Percentiles rank a stretch among this genome's conserved stretches.
These are phyloP conservation scores for Pelargonium australe DNA, from an alignment of 441 rosid genomes.

Conservation along the genomic window DNA sequence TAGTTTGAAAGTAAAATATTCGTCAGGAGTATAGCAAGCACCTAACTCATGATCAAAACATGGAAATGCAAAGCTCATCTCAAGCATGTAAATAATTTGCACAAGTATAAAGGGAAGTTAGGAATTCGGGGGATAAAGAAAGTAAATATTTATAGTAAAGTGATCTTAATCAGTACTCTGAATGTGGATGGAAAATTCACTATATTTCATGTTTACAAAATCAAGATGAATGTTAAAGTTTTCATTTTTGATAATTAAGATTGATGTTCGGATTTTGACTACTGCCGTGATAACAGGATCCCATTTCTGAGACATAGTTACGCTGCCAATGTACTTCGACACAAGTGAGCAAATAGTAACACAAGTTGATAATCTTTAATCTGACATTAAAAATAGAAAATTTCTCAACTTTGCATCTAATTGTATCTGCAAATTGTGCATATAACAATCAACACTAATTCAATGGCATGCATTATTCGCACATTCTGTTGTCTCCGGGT, in stretches of 20 bases:
- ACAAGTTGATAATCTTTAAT: neutral
- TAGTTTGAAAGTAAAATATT: slow-evolving; percentile 10
- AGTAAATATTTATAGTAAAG: too few species aligned
- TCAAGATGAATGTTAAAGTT: too few species aligned
- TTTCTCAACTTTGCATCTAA: neutral
- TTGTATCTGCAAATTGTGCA: neutral
- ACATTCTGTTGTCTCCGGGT: neutral
- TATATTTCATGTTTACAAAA: too few species aligned
- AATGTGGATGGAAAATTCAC: too few species aligned
- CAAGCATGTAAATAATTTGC: neutral
- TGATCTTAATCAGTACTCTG: too few species aligned
- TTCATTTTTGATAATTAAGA: too few species aligned
- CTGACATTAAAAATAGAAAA: neutral
- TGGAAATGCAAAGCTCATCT: neutral
- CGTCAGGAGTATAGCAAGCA: neutral
- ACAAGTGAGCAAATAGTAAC: neutral
- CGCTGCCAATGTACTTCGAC: too few species aligned
- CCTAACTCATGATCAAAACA: neutral
- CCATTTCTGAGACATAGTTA: too few species aligned
- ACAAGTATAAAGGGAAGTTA: neutral
- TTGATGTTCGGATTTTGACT: too few species aligned
- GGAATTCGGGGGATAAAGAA: too few species aligned
- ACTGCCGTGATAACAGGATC: too few species aligned
- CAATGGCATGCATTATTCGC: neutral
- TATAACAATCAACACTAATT: neutral